These are phyloP conservation scores for Goniomonas avonlea DNA, from an alignment of 78 protist species.

Conservation along the genomic window DNA sequence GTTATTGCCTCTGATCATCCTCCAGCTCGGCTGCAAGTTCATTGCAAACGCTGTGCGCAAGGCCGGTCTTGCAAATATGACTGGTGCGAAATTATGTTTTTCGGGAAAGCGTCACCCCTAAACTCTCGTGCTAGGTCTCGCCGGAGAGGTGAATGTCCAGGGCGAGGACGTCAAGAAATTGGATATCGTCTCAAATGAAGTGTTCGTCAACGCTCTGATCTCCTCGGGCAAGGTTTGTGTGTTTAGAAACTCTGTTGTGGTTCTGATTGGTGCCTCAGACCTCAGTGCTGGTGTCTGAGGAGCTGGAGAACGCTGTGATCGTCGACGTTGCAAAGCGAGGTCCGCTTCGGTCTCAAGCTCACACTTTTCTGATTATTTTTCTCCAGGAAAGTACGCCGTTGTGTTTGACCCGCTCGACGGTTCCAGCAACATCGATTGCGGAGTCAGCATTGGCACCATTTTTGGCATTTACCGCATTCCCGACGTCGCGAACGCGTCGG, in stretches of 20 bases:
- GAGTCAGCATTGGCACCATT: slow-evolving; percentile 61
- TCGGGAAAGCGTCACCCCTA: no score
- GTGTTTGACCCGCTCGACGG: slow-evolving; percentile 76
- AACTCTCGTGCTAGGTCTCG: neutral
- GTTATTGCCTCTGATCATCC: no score
- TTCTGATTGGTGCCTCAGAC: no score
- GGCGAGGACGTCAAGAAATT: slow-evolving; percentile 61
- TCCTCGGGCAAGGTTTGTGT: neutral
- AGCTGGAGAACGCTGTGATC: neutral
- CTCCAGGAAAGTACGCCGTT: neutral
- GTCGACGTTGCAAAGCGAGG: neutral
- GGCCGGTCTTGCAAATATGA: slow-evolving; percentile 2
- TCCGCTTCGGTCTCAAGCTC: neutral
- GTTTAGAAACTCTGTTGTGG: no score
- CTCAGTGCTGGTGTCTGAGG: neutral
- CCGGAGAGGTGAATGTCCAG: slow-evolving; percentile 10
- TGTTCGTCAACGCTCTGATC: neutral
- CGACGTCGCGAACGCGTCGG: neutral
- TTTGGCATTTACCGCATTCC: slow-evolving; percentile 54
- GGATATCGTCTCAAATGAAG: slow-evolving; percentile 55
- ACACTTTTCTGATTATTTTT: neutral
- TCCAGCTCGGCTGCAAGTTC: no score
- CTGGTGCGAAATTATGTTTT: no score
- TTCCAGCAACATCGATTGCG: slow-evolving; percentile 57
- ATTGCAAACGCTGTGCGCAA: neutral